phyloP scores from a whole-genome alignment of 1,284 basidiomycete genomes.

The Puccinia polysora region DNA sequence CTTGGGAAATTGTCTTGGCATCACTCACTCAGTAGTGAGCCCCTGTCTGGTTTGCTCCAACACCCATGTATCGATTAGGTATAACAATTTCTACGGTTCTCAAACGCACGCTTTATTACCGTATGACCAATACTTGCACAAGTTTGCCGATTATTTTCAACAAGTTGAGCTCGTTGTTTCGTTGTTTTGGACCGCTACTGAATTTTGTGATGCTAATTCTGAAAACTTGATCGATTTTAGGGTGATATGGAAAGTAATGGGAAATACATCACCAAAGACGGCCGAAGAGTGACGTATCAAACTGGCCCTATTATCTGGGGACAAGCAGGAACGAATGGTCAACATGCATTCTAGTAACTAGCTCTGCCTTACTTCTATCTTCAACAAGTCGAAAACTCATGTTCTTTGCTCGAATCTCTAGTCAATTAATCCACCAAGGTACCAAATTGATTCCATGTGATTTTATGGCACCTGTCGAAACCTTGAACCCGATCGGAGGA shows the following conservation, averaged over 20 bases:
- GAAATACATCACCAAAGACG: conserved; percentile 90
- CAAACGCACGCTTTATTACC: conserved; percentile 93
- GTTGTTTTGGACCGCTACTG: too few species aligned
- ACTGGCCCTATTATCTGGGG: conserved; percentile 99
- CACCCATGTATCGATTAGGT: background rate
- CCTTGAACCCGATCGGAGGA: conserved; percentile 77
- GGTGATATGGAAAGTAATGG: conserved; percentile 99
- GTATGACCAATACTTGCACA: conserved; percentile 98
- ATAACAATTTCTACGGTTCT: conserved; percentile 56
- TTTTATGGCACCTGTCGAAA: conserved; percentile 89
- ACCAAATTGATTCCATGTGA: conserved; percentile 57
- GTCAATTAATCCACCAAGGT: conserved; percentile 50
- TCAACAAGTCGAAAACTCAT: conserved; percentile 63
- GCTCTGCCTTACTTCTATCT: background rate
- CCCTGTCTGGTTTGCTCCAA: background rate
- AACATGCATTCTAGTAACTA: conserved; percentile 39
- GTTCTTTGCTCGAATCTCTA: conserved; percentile 62
- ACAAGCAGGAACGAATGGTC: conserved; percentile 87
- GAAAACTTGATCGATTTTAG: conserved; percentile 48
- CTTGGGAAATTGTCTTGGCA: background rate
- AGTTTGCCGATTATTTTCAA: conserved; percentile 99
- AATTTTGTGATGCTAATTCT: background rate
- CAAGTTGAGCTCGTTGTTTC: conserved; percentile 65
- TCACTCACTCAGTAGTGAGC: background rate
- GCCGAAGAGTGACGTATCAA: conserved; percentile 86